Percentiles rank a stretch among this genome's conserved stretches.
Conservation (phyloP, 192 early-diverging fungal genomes). For the Pilobolus umbonatus region DNA sequence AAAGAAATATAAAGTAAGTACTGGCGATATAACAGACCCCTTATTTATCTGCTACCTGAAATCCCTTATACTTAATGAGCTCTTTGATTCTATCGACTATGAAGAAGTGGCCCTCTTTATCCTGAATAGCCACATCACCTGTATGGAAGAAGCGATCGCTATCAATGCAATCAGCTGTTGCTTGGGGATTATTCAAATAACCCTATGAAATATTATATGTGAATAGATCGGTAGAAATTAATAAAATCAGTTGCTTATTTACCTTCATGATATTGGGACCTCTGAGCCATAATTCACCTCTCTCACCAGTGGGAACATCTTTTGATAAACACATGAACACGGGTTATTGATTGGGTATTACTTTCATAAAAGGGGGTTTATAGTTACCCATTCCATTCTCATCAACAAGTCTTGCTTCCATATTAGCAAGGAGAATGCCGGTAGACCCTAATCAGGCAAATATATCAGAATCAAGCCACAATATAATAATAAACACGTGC, state of each 20-base stretch:
- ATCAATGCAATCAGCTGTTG: slow-evolving; percentile 69
- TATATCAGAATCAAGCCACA: too few relatives aligned
- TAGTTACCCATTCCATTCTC: slow-evolving; percentile 52
- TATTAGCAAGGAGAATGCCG: slow-evolving; percentile 68
- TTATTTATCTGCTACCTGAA: slow-evolving; percentile 38
- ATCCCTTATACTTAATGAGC: slow-evolving; percentile 89
- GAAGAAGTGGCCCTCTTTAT: slow-evolving; percentile 50
- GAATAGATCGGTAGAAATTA: background rate
- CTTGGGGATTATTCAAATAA: slow-evolving; percentile 76
- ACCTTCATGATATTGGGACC: slow-evolving; percentile 77
- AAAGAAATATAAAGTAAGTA: background rate
- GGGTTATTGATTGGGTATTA: background rate
- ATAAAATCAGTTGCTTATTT: too few relatives aligned
- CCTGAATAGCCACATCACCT: slow-evolving; percentile 72
- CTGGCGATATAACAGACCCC: too few relatives aligned
- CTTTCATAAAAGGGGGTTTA: background rate
- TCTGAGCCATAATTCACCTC: slow-evolving; percentile 78
- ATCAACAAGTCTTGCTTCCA: slow-evolving; percentile 72
- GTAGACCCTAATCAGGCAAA: slow-evolving; percentile 61
- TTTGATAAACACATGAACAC: background rate
- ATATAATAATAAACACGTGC: background rate
- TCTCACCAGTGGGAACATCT: slow-evolving; percentile 49
- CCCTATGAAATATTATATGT: slow-evolving; percentile 40
- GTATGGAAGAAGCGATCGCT: slow-evolving; percentile 77
- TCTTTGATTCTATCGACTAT: slow-evolving; percentile 73